Conservation (phyloP, 345 rosid genomes). For the Brassica cretica region DNA sequence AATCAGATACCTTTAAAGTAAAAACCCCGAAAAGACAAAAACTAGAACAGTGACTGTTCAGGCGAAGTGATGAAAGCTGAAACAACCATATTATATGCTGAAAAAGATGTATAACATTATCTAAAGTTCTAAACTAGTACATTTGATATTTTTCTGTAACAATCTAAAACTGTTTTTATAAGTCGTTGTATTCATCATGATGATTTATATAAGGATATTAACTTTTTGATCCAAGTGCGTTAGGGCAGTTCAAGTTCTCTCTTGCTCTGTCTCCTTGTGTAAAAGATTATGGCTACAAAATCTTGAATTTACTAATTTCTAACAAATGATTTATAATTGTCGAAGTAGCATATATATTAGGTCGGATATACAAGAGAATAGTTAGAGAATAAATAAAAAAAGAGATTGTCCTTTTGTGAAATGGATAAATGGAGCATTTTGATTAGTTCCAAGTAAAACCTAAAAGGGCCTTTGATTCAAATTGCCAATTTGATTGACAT, state of each 20-base stretch:
- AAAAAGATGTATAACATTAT: not conserved
- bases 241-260: not conserved
- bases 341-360: constrained; percentile 7
- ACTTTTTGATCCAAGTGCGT: not conserved
- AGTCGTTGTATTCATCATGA: not conserved
- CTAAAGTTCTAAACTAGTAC: not conserved
- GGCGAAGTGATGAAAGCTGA: constrained; percentile 21
- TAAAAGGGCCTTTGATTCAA: constrained; percentile 23
- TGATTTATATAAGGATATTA: not conserved
- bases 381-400: constrained; percentile 2
- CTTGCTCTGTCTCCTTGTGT: constrained; percentile 5
- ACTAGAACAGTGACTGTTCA: constrained; percentile 27
- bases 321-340: not conserved
- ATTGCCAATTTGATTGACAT: constrained; percentile 35
- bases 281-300: not conserved
- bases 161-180: not conserved
- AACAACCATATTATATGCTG: not conserved
- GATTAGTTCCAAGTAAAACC: constrained; percentile 19
- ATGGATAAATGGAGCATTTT: constrained; percentile 39
- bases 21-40: constrained; percentile 14
- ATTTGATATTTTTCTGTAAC: not conserved
- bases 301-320: not conserved
- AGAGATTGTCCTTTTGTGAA: constrained; percentile 32
- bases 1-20: constrained; percentile 37
- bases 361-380: constrained; percentile 26